Percentiles rank a stretch among this genome's conserved stretches.
These are phyloP conservation scores for Myxozyma vanderwaltii DNA, from an alignment of 805 yeast genomes.

Conservation along the genomic window DNA sequence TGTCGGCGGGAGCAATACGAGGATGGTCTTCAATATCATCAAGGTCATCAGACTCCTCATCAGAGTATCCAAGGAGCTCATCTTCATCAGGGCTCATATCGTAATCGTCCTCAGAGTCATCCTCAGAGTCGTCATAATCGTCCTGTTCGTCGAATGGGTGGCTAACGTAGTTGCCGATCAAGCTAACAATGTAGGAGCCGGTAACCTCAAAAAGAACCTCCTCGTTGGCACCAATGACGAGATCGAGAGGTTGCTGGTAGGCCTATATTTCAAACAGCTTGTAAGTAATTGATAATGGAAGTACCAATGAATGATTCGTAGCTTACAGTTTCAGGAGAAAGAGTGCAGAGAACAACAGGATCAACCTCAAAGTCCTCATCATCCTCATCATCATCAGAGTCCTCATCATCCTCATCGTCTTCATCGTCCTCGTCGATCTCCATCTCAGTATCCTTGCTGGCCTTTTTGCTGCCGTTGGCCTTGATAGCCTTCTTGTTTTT, in stretches of 20 bases:
- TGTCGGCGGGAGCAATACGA: constrained; percentile 46
- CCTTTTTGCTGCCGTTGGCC: constrained; percentile 38
- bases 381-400: constrained; percentile 52
- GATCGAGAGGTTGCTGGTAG: constrained; percentile 83
- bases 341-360: constrained; percentile 84
- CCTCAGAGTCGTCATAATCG: constrained; percentile 39
- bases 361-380: constrained; percentile 72
- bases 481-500: constrained; percentile 47
- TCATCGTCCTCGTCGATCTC: constrained; percentile 57
- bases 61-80: constrained; percentile 36
- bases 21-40: constrained; percentile 44
- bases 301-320: background rate
- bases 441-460: constrained; percentile 47
- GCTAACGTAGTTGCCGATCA: constrained; percentile 93
- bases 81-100: constrained; percentile 42
- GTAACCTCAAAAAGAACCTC: constrained; percentile 92
- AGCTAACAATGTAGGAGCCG: constrained; percentile 91
- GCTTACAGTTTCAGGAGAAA: constrained; percentile 72
- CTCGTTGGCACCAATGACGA: constrained; percentile 90
- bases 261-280: constrained; percentile 21
- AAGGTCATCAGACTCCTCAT: constrained; percentile 47
- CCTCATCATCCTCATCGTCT: constrained; percentile 53
- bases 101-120: constrained; percentile 40
- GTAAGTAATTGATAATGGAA: background rate
- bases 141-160: constrained; percentile 79